These are phyloP conservation scores for Larix sibirica DNA, from an alignment of 83 land plant species.

Conservation along the genomic window DNA sequence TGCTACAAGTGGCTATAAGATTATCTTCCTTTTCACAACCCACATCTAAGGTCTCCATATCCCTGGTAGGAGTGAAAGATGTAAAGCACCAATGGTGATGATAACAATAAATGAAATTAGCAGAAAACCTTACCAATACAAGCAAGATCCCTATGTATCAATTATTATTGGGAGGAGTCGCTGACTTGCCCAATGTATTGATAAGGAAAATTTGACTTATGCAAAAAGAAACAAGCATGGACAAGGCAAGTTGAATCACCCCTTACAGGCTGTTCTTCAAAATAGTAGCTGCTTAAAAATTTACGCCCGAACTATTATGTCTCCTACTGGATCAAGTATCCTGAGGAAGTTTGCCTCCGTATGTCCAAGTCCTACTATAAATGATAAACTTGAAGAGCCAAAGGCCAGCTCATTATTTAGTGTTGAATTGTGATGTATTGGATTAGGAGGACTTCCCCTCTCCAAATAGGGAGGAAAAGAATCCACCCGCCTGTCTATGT, in stretches of 20 bases:
- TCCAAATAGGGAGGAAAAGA: constrained; percentile 1
- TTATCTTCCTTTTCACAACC: neutral
- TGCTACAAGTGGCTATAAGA: neutral
- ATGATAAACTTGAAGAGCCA: neutral
- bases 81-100: neutral
- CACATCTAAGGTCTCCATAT: neutral
- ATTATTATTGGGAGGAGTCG: neutral
- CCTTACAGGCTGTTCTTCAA: neutral
- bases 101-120: neutral
- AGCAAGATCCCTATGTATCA: neutral
- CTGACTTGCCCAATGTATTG: neutral
- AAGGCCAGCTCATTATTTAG: neutral
- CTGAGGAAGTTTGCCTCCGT: neutral
- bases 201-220: no score
- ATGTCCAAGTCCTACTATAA: neutral
- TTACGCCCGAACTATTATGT: neutral
- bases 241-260: neutral
- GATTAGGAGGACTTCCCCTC: constrained; percentile 1
- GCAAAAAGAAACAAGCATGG: no score
- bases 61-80: neutral
- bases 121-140: neutral
- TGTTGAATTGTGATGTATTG: neutral
- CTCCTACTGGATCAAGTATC: neutral
- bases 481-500: constrained; percentile 7
- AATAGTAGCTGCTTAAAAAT: neutral